Evolutionary conservation across 2,329 filamentous ascomycete species (phyloP).

Genomic region (Pseudogymnoascus pannorum): DNA sequence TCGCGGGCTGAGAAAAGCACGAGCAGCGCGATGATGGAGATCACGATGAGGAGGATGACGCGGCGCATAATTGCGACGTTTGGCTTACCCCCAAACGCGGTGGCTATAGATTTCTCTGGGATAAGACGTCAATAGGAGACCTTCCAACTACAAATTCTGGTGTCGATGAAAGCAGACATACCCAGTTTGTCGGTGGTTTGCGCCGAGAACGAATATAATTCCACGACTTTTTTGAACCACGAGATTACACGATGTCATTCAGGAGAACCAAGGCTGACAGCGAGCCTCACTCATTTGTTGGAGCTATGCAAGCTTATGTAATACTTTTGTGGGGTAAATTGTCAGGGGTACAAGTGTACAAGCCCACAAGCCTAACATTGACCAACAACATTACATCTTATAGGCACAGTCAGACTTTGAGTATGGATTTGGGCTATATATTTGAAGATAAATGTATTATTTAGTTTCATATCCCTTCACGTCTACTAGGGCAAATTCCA

Average conservation of each 20-base stretch:
- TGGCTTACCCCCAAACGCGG: not conserved
- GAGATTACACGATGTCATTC: not conserved
- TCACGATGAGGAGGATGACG: not conserved
- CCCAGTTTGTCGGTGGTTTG: not conserved
- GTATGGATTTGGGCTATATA: not conserved
- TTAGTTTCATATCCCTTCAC: constrained; percentile 12
- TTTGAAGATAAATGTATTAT: not conserved
- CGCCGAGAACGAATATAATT: not conserved
- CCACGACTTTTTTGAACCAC: not conserved
- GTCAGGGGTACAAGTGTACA: not conserved
- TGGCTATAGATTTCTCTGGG: not conserved
- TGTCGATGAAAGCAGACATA: not conserved
- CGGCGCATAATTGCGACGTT: constrained; percentile 2
- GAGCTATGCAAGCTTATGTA: not conserved
- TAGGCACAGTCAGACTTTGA: not conserved
- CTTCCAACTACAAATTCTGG: not conserved
- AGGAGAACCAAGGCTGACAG: constrained; percentile 2
- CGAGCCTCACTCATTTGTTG: not conserved
- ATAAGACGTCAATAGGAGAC: not conserved
- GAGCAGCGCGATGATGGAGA: not conserved
- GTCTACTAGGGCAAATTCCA: constrained; percentile 9
- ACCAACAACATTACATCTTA: not conserved
- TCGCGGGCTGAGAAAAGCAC: constrained; percentile 1
- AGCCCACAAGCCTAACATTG: too few relatives aligned
- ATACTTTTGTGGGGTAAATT: not conserved